Conservation (phyloP, 2,329 filamentous ascomycete species). For the Zasmidium angulare region DNA sequence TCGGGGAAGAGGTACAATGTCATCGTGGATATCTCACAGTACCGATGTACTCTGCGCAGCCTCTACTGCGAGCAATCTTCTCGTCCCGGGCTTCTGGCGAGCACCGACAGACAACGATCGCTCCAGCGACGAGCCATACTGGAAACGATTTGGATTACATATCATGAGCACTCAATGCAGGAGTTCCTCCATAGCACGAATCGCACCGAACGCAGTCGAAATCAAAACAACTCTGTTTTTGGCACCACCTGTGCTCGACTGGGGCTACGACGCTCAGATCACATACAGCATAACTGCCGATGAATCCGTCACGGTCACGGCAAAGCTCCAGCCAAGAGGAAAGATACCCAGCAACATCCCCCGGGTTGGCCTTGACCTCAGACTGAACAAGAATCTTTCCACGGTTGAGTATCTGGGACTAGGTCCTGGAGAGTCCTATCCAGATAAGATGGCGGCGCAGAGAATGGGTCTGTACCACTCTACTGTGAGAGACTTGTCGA, state of each 20-base stretch:
- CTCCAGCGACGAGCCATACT: slow-evolving; percentile 56
- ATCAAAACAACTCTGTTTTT: slow-evolving; percentile 25
- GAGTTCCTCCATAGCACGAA: slow-evolving; percentile 12
- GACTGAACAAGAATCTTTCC: slow-evolving; percentile 49
- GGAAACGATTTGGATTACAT: slow-evolving; percentile 41
- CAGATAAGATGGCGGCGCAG: slow-evolving; percentile 63
- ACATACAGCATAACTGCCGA: slow-evolving; percentile 53
- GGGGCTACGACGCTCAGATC: slow-evolving; percentile 49
- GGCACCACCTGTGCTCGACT: slow-evolving; percentile 61
- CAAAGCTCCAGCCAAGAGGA: slow-evolving; percentile 40
- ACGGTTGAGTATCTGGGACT: slow-evolving; percentile 61
- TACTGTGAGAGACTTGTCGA: slow-evolving; percentile 52
- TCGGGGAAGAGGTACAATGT: slow-evolving; percentile 20
- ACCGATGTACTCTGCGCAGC: slow-evolving; percentile 23
- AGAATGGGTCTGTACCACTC: slow-evolving; percentile 42
- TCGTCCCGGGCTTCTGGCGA: slow-evolving; percentile 54
- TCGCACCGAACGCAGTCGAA: slow-evolving; percentile 9
- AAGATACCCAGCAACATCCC: slow-evolving; percentile 56
- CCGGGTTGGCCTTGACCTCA: slow-evolving; percentile 60
- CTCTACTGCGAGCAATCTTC: slow-evolving; percentile 8
- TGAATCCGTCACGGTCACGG: slow-evolving; percentile 49
- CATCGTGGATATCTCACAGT: slow-evolving; percentile 26
- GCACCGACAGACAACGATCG: slow-evolving; percentile 66
- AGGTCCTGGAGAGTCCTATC: slow-evolving; percentile 65
- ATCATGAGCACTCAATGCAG: slow-evolving; percentile 20